phyloP scores from a whole-genome alignment of 106 monocot genomes.

The Allium fistulosum region DNA sequence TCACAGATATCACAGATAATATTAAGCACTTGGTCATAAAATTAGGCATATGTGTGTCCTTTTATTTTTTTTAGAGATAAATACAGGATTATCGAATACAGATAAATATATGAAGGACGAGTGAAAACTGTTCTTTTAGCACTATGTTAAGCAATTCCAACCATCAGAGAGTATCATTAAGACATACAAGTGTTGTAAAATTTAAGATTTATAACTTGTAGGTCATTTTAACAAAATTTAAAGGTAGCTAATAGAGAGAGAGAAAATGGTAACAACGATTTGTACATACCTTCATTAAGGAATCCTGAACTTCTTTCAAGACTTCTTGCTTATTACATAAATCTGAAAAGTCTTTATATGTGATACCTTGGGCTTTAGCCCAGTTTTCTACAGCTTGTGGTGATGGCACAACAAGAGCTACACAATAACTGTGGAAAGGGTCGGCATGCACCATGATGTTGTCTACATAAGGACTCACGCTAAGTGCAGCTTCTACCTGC shows the following conservation, averaged over 20 bases:
- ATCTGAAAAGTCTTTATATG: slow-evolving; percentile 44
- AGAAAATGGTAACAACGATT: slow-evolving; percentile 1
- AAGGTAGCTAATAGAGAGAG: background rate
- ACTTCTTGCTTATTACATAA: slow-evolving; percentile 63
- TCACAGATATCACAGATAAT: too few relatives aligned
- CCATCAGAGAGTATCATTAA: too few relatives aligned
- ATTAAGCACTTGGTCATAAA: too few relatives aligned
- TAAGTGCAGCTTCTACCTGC: slow-evolving; percentile 90
- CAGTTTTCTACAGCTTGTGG: slow-evolving; percentile 58
- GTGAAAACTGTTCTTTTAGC: too few relatives aligned
- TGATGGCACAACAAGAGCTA: slow-evolving; percentile 73
- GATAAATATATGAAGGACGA: too few relatives aligned
- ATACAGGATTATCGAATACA: too few relatives aligned
- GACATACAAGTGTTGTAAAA: too few relatives aligned
- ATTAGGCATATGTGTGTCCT: too few relatives aligned
- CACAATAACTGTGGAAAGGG: slow-evolving; percentile 76
- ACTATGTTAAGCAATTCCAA: too few relatives aligned
- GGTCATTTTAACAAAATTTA: background rate
- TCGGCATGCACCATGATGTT: slow-evolving; percentile 94
- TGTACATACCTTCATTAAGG: slow-evolving; percentile 64
- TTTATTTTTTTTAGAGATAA: too few relatives aligned
- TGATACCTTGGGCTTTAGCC: slow-evolving; percentile 65
- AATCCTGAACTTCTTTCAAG: slow-evolving; percentile 74
- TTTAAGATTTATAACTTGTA: too few relatives aligned
- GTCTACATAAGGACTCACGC: slow-evolving; percentile 77